Evolutionary conservation across 2,329 filamentous ascomycete species (phyloP), one percentile per base, ranked within the genome.

Genomic region (Cyphellophora europaea): DNA sequence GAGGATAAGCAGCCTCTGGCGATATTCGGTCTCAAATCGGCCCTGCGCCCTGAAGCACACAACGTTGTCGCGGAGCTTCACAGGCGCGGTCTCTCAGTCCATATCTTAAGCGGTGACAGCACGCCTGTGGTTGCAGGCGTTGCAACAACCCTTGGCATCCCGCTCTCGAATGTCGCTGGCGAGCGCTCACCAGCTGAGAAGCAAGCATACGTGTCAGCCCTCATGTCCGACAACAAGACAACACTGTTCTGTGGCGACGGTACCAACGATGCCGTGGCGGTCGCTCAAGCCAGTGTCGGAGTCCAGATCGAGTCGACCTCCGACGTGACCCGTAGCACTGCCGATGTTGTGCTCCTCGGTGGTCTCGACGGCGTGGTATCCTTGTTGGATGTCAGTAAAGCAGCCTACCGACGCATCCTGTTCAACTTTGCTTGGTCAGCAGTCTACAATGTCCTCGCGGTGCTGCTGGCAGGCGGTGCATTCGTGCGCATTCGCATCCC

Each of bases 191-290:
- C 76, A 0, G 56, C 56, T 3, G 62, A 72, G 42, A 79, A 80
- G 48, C 61, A 66, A 15, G 50, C 56, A 2, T 78, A 77, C 49
- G 56, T 78, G 29, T 53, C 60, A 33, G 35, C 33, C 3, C 53
- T 68, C 29, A 58, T 39, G 30, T 29, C 36, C 23, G 30, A 23
- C 11, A 25, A 19, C 17, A 19, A 35, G 25, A 37, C 25, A 1
- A 70, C 84, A 12, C 55, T 87, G 5, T 88, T 89, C 55, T 70
- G 73, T 33, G 83, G 83, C 19, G 82, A 89, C 46, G 84, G 83
- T 2, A 85, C 80, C 11, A 89, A 89, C 53, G 83, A 89, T 49
- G 79, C 83, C 0, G 67, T 75, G 3, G 83, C 83, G 0, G 66
- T 89, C 2, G 75, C 80, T 0, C 72, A 78, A 49, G 80, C 84